Evolutionary conservation across 768 basidiomycete species (phyloP).

Genomic region (Guyanaporus albipodus): DNA sequence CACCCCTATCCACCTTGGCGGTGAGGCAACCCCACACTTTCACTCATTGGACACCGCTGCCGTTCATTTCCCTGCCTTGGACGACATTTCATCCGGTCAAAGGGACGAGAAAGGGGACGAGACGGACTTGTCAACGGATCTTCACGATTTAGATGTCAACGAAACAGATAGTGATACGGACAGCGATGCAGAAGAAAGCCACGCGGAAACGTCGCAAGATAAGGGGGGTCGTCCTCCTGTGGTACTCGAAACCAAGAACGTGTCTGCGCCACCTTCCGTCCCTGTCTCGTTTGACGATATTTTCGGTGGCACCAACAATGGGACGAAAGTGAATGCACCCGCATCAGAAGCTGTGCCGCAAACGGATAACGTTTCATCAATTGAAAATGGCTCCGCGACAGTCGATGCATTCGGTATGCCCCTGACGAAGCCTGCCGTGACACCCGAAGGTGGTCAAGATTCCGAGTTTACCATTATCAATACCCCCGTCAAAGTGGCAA

Average conservation of each 20-base stretch:
- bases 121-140: conserved; percentile 49
- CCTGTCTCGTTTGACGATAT: conserved; percentile 52
- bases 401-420: conserved; percentile 42
- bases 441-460: conserved; percentile 21
- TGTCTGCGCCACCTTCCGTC: not conserved
- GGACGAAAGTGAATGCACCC: conserved; percentile 21
- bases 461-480: conserved; percentile 20
- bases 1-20: conserved; percentile 20
- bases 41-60: conserved; percentile 26
- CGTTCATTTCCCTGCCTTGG: conserved; percentile 38
- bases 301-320: conserved; percentile 37
- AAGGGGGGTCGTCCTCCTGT: conserved; percentile 19
- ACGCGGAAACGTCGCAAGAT: conserved; percentile 22
- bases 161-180: conserved; percentile 54
- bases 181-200: conserved; percentile 42
- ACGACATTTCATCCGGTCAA: conserved; percentile 22
- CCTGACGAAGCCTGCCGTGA: conserved; percentile 15
- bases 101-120: conserved; percentile 34
- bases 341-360: conserved; percentile 13
- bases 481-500: conserved; percentile 9
- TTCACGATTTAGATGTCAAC: conserved; percentile 56
- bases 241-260: conserved; percentile 13
- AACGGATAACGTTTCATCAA: conserved; percentile 14
- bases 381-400: conserved; percentile 16
- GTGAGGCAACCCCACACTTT: conserved; percentile 14